phyloP scores from a whole-genome alignment of 441 rosid genomes.

The Syzygium syzygioides region DNA sequence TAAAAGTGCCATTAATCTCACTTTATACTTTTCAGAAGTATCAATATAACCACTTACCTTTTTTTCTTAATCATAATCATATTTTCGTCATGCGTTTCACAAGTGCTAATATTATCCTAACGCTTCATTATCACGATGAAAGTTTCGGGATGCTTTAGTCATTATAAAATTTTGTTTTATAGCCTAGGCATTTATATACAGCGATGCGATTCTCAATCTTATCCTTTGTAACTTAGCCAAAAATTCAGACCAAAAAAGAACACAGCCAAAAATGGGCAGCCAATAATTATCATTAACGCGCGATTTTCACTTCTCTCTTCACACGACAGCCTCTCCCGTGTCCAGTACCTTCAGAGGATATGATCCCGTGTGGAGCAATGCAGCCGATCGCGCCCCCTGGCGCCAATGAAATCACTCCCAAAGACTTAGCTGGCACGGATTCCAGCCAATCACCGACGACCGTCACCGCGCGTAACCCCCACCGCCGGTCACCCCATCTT shows the following conservation, averaged over 20 bases:
- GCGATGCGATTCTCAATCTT: background rate
- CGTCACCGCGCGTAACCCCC: background rate
- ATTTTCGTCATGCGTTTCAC: background rate
- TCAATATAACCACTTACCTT: background rate
- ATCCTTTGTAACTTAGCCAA: background rate
- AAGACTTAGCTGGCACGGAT: background rate
- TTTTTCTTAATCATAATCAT: background rate
- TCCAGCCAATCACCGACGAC: background rate
- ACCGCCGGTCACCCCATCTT: background rate
- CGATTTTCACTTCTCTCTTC: background rate
- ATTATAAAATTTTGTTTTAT: background rate
- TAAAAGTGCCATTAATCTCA: background rate
- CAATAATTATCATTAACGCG: background rate
- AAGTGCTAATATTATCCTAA: background rate
- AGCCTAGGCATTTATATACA: background rate
- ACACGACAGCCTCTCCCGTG: background rate
- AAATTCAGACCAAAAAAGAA: background rate
- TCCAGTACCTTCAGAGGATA: background rate
- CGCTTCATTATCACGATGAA: background rate
- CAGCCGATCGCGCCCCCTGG: background rate
- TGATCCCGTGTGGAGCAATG: background rate
- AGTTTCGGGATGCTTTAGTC: background rate
- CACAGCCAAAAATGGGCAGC: background rate
- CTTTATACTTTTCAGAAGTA: background rate
- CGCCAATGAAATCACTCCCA: background rate